These are phyloP conservation scores for Fusarium dlaminii DNA, from an alignment of 2,329 filamentous ascomycete species.

Conservation along the genomic window DNA sequence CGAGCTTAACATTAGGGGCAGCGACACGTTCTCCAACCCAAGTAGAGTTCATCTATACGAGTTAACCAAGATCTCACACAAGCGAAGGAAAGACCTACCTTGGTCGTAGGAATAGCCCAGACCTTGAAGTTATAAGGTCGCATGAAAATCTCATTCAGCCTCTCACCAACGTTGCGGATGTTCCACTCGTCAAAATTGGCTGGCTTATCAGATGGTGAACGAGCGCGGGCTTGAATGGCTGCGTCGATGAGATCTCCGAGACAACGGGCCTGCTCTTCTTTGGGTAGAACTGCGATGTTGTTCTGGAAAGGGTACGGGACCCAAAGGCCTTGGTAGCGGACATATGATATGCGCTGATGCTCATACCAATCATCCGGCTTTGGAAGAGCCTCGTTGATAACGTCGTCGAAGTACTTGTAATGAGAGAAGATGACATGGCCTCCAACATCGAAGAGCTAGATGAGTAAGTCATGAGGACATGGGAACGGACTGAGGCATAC, in stretches of 20 bases:
- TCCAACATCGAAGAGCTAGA: conserved; percentile 94
- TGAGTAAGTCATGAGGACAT: not conserved
- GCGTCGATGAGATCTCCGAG: conserved; percentile 97
- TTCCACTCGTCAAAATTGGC: conserved; percentile 99
- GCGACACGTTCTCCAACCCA: conserved; percentile 99
- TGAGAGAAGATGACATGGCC: conserved; percentile 99
- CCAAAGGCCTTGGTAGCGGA: conserved; percentile 95
- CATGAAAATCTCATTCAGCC: conserved; percentile 97
- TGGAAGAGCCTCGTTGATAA: conserved; percentile 94
- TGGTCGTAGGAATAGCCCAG: conserved; percentile 97
- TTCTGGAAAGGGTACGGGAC: conserved; percentile 99
- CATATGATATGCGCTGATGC: conserved; percentile 98
- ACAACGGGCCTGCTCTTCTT: conserved; percentile 94
- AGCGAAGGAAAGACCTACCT: conserved; percentile 63
- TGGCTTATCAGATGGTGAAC: conserved; percentile 80
- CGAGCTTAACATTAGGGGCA: conserved; percentile 91
- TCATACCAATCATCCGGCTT: conserved; percentile 95
- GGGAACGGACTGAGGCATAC: conserved; percentile 52
- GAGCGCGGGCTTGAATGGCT: conserved; percentile 82
- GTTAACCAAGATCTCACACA: not conserved
- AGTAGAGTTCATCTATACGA: conserved; percentile 91
- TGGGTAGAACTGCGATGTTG: conserved; percentile 97
- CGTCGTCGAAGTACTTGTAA: conserved; percentile 99
- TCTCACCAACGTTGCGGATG: conserved; percentile 86
- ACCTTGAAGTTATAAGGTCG: conserved; percentile 99